Evolutionary conservation across 208 protist genomes (phyloP).

Genomic region (Trypanosoma cruzi): DNA sequence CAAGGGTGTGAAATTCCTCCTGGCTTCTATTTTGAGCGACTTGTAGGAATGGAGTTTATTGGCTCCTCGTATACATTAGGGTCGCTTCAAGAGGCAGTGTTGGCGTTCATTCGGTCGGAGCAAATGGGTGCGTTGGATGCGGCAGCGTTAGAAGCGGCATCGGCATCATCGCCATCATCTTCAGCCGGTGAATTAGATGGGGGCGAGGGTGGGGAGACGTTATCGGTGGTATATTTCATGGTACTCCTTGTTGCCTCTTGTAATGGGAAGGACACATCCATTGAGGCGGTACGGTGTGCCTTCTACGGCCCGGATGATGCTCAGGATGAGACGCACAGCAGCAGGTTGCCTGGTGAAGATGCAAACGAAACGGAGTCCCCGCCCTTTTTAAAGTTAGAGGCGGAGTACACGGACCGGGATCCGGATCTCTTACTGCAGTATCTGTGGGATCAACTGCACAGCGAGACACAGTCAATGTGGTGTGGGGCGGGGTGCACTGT

Average conservation of each 20-base stretch:
- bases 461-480: background rate
- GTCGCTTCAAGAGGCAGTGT: background rate
- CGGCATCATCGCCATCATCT: background rate
- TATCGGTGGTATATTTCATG: slow-evolving; percentile 15
- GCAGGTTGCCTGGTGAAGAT: background rate
- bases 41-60: slow-evolving; percentile 24
- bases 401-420: background rate
- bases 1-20: background rate
- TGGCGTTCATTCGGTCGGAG: background rate
- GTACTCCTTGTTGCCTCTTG: slow-evolving; percentile 21
- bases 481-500: background rate
- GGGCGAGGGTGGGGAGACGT: background rate
- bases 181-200: background rate
- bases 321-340: background rate
- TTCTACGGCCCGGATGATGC: slow-evolving; percentile 1
- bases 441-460: background rate
- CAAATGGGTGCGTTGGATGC: background rate
- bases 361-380: background rate
- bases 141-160: background rate
- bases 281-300: slow-evolving; percentile 19
- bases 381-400: background rate
- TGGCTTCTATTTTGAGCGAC: slow-evolving; percentile 17
- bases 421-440: slow-evolving; percentile 8
- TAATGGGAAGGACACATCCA: slow-evolving; percentile 21
- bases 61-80: slow-evolving; percentile 2